Base-by-base conservation (phyloP, 306 rosid genomes). In the Malus orientalis region DNA sequence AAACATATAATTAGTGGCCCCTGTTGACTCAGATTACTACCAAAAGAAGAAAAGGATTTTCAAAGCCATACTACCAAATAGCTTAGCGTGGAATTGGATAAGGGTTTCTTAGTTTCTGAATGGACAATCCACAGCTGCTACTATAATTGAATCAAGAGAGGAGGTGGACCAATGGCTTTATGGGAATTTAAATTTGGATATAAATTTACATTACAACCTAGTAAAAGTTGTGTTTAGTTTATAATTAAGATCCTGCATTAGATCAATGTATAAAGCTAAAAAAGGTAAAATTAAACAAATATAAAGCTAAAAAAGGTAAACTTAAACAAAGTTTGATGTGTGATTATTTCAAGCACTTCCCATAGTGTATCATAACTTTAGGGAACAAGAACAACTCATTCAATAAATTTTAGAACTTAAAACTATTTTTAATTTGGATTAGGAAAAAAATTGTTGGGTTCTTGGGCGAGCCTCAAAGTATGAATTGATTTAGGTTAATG, bases 1-100 rank as follows among this genome's bases (percentile, higher is more conserved):
- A 36, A 36, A 36, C 2, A 36, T 36, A 36, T 36, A 74, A 6
- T 49, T 57, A 73, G 79, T 72, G 81, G 83, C 30, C 60, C 55
- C 47, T 80, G 55, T 76, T 82, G 85, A 82, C 73, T 82, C 80
- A 66, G 86, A 88, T 81, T 82, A 76, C 76, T 89, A 83, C 58
- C 70, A 70, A 72, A 84, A 75, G 55, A 61, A 38, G 54, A 27
- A 27, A 70, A 73, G 84, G 42, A 67, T 76, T 66, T 32, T 57
- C 61, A 79, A 76, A 76, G 84, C 82, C 65, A 66, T 71, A 53
- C 51, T 71, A 53, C 51, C 73, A 79, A 69, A 71, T 11, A 45
- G 13, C 61, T 71, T 68, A 36, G 69, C 55, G 1, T 49, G 55
- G 55, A 49, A 49, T 58, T 44, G 77, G 79, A 76, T 74, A 77